Evolutionary conservation across 257 asterid genomes (phyloP).

Genomic region (Solanum raphanifolium): DNA sequence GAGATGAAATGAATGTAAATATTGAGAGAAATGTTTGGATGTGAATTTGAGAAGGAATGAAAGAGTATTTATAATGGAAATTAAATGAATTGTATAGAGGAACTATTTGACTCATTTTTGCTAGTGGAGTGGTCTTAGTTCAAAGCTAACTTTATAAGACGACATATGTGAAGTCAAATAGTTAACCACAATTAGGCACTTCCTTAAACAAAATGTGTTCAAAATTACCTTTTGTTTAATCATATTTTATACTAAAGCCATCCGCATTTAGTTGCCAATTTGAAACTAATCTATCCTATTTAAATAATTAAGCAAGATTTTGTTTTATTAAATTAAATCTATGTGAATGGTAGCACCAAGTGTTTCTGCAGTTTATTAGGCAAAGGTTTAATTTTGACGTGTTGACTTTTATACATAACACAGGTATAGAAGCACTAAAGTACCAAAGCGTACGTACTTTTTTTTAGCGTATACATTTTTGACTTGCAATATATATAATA

Average conservation of each 20-base stretch:
- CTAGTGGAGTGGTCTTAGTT: slow-evolving; percentile 23
- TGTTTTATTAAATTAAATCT: background rate
- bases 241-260: background rate
- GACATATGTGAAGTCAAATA: background rate
- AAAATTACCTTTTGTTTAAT: background rate
- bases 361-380: background rate
- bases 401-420: background rate
- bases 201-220: background rate
- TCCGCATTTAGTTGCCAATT: background rate
- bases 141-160: background rate
- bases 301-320: background rate
- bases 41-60: background rate
- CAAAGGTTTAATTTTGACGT: background rate
- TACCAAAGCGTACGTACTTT: background rate
- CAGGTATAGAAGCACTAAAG: background rate
- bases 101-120: background rate
- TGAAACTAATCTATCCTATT: background rate
- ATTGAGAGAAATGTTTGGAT: background rate
- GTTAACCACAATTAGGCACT: slow-evolving; percentile 12
- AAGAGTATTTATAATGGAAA: slow-evolving; percentile 4
- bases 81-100: background rate
- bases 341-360: background rate
- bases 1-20: background rate
- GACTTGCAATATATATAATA: background rate
- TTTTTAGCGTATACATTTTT: background rate